Evolutionary conservation across 1,284 basidiomycete genomes (phyloP).

Genomic region (Leccinum griseonigrum): DNA sequence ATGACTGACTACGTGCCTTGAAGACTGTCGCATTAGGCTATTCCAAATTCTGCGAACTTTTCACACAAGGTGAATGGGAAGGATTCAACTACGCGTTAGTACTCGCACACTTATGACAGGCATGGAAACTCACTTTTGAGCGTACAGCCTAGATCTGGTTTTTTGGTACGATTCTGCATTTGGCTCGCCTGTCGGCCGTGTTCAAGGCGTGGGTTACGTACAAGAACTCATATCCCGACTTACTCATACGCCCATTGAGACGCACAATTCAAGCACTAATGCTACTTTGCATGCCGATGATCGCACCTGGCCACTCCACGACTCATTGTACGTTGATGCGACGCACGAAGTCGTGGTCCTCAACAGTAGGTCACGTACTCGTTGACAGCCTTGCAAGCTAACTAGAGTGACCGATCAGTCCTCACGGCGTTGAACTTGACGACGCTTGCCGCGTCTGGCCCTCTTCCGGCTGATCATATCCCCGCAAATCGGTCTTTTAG

Average conservation of each 20-base stretch:
- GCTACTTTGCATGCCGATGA: conserved; percentile 70
- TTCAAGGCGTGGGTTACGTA: conserved; percentile 83
- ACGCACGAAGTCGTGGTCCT: conserved; percentile 84
- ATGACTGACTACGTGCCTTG: background rate
- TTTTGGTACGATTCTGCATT: conserved; percentile 76
- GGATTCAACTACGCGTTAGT: conserved; percentile 82
- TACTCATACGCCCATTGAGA: conserved; percentile 67
- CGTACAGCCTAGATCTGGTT: conserved; percentile 13
- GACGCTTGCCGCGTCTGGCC: conserved; percentile 47
- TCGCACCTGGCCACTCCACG: conserved; percentile 76
- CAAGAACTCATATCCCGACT: conserved; percentile 81
- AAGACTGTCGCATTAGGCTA: conserved; percentile 89
- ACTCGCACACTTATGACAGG: background rate
- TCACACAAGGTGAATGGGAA: conserved; percentile 87
- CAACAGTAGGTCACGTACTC: conserved; percentile 50
- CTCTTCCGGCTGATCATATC: conserved; percentile 54
- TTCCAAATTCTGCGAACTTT: conserved; percentile 86
- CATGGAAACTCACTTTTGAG: background rate
- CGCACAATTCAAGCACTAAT: conserved; percentile 77
- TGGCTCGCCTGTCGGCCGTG: conserved; percentile 72
- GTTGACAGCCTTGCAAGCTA: background rate
- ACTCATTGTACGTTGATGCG: conserved; percentile 83
- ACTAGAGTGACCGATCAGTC: conserved; percentile 32
- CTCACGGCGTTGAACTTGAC: conserved; percentile 59
- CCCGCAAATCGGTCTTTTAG: conserved; percentile 43